phyloP scores from a whole-genome alignment of 495 filamentous ascomycete species.

The Neurospora sp. region DNA sequence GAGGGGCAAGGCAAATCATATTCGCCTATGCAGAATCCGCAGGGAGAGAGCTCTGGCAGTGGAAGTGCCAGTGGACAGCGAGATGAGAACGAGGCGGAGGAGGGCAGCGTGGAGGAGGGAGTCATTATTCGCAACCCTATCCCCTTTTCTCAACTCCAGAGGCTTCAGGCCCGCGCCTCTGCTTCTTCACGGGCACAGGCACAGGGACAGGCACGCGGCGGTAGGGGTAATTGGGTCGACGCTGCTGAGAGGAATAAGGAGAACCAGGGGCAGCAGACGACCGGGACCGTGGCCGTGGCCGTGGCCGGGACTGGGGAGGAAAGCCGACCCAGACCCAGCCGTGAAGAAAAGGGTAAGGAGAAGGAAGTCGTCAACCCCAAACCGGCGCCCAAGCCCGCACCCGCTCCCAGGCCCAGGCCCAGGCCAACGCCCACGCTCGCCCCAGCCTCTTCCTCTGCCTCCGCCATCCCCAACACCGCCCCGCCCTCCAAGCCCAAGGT shows the following conservation, averaged over 20 bases:
- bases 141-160: too few species aligned
- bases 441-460: background rate
- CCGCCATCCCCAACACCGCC: background rate
- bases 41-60: background rate
- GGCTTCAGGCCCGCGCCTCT: background rate
- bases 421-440: background rate
- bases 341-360: background rate
- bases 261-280: background rate
- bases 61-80: background rate
- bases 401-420: too few species aligned
- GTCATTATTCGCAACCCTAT: too few species aligned
- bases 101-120: background rate
- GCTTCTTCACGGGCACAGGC: background rate
- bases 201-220: background rate
- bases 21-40: background rate
- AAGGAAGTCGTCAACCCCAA: background rate
- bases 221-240: background rate
- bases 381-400: background rate
- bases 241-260: background rate
- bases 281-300: background rate
- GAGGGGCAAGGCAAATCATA: background rate
- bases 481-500: background rate
- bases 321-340: background rate
- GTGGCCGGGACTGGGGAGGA: background rate
- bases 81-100: background rate